phyloP scores from a whole-genome alignment of 345 rosid genomes.

The Excoecaria agallocha region DNA sequence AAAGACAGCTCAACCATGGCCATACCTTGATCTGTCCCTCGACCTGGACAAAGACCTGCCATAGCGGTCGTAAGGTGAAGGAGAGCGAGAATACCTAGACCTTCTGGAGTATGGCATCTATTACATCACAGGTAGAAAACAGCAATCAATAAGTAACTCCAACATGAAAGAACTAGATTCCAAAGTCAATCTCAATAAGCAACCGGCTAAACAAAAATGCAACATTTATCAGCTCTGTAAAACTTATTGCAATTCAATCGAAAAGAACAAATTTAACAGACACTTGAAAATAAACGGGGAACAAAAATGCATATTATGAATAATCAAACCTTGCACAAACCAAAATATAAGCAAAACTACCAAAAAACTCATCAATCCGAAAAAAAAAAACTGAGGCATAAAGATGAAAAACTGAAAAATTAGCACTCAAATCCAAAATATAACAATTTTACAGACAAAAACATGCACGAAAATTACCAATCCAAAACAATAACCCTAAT shows the following conservation, averaged over 20 bases:
- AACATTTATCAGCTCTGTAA: too few species aligned
- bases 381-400: background rate
- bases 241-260: too few species aligned
- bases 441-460: background rate
- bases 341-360: too few species aligned
- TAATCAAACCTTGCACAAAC: too few species aligned
- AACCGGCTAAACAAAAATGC: too few species aligned
- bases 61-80: constrained; percentile 49
- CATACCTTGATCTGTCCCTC: constrained; percentile 50
- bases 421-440: too few species aligned
- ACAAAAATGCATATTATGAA: too few species aligned
- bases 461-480: too few species aligned
- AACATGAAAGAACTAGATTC: background rate
- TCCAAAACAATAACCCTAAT: background rate
- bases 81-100: constrained; percentile 59
- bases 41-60: constrained; percentile 55
- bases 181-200: background rate
- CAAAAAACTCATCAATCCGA: too few species aligned
- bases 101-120: constrained; percentile 84
- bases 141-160: background rate
- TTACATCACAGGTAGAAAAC: too few species aligned
- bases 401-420: background rate
- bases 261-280: too few species aligned
- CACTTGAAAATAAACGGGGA: too few species aligned
- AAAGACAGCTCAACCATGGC: background rate